Conservation (phyloP, 139 green algal genomes). For the Chlorella sp. region DNA sequence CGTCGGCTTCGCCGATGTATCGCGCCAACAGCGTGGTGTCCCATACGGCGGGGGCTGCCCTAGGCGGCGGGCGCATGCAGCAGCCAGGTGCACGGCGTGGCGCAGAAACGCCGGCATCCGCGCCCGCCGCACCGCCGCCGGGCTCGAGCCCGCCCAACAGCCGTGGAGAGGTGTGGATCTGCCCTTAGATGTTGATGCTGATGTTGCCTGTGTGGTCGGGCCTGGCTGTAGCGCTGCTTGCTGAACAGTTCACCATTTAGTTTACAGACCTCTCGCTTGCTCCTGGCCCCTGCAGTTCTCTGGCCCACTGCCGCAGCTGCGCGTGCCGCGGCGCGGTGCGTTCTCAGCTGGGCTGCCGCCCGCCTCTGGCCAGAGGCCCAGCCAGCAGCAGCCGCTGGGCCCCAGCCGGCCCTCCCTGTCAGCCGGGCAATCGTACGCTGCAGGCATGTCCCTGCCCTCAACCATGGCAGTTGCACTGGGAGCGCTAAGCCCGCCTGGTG, state of each 20-base stretch:
- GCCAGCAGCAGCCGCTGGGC: constrained; percentile 11
- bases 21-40: constrained; percentile 42
- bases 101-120: constrained; percentile 19
- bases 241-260: not conserved
- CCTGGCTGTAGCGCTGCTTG: not conserved
- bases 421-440: constrained; percentile 3
- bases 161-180: constrained; percentile 30
- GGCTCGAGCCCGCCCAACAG: constrained; percentile 30
- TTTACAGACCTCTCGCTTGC: not conserved
- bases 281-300: constrained; percentile 1
- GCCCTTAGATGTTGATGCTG: not conserved
- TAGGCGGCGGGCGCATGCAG: not conserved
- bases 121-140: not conserved
- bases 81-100: not conserved
- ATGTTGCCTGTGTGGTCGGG: not conserved
- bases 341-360: constrained; percentile 24
- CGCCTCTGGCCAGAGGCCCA: constrained; percentile 3
- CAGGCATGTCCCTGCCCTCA: not conserved
- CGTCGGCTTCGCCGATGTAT: constrained; percentile 29
- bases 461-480: constrained; percentile 20
- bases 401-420: constrained; percentile 31
- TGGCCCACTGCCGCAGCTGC: not conserved
- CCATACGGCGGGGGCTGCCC: constrained; percentile 1
- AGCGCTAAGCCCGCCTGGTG: not conserved
- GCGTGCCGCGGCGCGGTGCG: not conserved